These are phyloP conservation scores for Aspergillus affinis DNA, from an alignment of 495 filamentous ascomycete species.

Conservation along the genomic window DNA sequence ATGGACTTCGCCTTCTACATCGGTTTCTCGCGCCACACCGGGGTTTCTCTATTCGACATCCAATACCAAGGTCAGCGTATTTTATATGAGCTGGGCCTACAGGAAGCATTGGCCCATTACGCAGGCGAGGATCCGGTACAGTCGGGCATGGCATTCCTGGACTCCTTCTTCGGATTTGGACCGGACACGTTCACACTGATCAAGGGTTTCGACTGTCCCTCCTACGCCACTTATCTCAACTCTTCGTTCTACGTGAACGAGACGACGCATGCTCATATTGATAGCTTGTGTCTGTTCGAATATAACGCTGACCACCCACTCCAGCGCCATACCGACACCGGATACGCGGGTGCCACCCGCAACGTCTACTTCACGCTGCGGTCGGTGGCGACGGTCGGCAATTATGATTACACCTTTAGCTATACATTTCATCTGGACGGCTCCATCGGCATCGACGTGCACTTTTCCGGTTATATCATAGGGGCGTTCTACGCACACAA, in stretches of 20 bases:
- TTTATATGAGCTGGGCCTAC: constrained; percentile 18
- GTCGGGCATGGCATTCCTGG: constrained; percentile 17
- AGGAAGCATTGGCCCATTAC: constrained; percentile 20
- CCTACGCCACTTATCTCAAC: constrained; percentile 19
- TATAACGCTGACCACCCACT: constrained; percentile 19
- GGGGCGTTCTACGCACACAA: constrained; percentile 51
- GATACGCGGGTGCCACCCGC: constrained; percentile 13
- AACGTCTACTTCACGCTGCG: constrained; percentile 20
- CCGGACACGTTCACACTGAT: constrained; percentile 17
- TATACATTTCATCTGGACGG: constrained; percentile 59
- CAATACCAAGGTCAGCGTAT: constrained; percentile 19
- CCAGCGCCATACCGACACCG: constrained; percentile 12
- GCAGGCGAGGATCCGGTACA: constrained; percentile 19
- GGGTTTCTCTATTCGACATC: constrained; percentile 19
- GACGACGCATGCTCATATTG: constrained; percentile 17
- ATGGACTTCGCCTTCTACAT: constrained; percentile 23
- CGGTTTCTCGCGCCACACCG: constrained; percentile 16
- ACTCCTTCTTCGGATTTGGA: constrained; percentile 21
- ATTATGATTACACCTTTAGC: constrained; percentile 23
- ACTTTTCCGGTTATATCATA: constrained; percentile 58
- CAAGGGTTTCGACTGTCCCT: constrained; percentile 21
- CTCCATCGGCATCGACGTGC: constrained; percentile 53
- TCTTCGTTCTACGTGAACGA: constrained; percentile 17
- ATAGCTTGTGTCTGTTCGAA: constrained; percentile 21
- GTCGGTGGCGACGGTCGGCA: constrained; percentile 16